phyloP scores from a whole-genome alignment of 2,329 filamentous ascomycete species.

The Penicillium sp. region DNA sequence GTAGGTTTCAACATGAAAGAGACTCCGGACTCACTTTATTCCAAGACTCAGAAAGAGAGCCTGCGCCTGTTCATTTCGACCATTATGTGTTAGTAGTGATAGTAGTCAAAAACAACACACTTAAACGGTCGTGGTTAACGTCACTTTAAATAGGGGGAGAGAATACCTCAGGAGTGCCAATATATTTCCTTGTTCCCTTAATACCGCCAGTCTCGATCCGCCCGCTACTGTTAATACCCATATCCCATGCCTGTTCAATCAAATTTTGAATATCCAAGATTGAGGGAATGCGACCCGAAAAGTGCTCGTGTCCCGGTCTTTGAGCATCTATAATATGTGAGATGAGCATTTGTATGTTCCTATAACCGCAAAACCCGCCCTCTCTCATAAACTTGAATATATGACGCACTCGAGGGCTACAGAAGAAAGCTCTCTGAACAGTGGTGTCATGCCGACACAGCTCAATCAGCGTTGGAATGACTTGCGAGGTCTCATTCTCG shows the following conservation, averaged over 20 bases:
- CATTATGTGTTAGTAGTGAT: constrained; percentile 15
- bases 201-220: constrained; percentile 82
- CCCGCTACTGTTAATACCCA: constrained; percentile 71
- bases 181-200: constrained; percentile 85
- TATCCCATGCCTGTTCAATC: constrained; percentile 86
- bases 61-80: constrained; percentile 58
- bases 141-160: neutral
- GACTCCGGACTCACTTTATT: constrained; percentile 54
- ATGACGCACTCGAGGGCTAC: constrained; percentile 70
- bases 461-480: constrained; percentile 60
- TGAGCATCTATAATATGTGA: constrained; percentile 67
- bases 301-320: constrained; percentile 56
- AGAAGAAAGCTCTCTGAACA: constrained; percentile 72
- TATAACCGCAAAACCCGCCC: constrained; percentile 90
- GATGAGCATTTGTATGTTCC: constrained; percentile 88
- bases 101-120: neutral
- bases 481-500: constrained; percentile 48
- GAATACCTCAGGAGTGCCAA: constrained; percentile 79
- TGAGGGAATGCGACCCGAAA: constrained; percentile 62
- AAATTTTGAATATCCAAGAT: constrained; percentile 80
- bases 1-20: neutral
- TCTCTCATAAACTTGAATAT: constrained; percentile 78
- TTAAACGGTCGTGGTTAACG: neutral
- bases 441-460: constrained; percentile 61
- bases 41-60: constrained; percentile 68